Evolutionary conservation across 2,329 filamentous ascomycete species (phyloP).

Genomic region (Pseudogymnoascus destructans): DNA sequence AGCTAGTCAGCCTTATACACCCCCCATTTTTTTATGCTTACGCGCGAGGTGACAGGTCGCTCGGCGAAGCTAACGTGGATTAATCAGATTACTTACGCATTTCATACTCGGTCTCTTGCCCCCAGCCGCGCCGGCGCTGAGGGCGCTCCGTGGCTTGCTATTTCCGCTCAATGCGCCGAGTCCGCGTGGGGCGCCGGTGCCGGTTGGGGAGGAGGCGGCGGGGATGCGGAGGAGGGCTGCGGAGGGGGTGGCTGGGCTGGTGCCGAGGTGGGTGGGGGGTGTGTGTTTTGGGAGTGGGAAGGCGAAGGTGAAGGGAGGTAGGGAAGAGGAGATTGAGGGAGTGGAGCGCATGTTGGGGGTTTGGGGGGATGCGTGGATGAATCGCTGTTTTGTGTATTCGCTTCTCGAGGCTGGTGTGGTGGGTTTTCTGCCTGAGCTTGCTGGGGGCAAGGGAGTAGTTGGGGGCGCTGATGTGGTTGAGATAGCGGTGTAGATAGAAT

Average conservation of each 20-base stretch:
- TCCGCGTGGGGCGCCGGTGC: slow-evolving; percentile 46
- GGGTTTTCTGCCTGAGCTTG: slow-evolving; percentile 71
- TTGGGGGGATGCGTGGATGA: slow-evolving; percentile 74
- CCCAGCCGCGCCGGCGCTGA: slow-evolving; percentile 33
- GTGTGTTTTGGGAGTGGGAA: slow-evolving; percentile 32
- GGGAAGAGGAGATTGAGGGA: slow-evolving; percentile 23
- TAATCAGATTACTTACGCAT: slow-evolving; percentile 2
- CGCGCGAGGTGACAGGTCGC: neutral
- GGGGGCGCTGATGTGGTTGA: slow-evolving; percentile 42
- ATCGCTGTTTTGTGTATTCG: slow-evolving; percentile 79
- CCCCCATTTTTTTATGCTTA: neutral
- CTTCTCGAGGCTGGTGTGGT: slow-evolving; percentile 73
- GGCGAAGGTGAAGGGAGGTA: slow-evolving; percentile 19
- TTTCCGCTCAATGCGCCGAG: slow-evolving; percentile 78
- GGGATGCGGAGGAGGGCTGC: slow-evolving; percentile 56
- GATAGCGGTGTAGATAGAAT: neutral
- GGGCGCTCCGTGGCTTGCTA: slow-evolving; percentile 59
- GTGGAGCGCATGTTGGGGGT: slow-evolving; percentile 52
- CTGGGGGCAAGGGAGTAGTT: slow-evolving; percentile 58
- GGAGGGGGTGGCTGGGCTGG: slow-evolving; percentile 36
- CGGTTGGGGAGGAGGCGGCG: slow-evolving; percentile 37
- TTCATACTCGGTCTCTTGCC: neutral
- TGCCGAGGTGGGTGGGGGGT: slow-evolving; percentile 29
- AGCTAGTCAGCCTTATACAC: neutral
- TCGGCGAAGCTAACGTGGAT: neutral